A percentile compares a stretch with the other conserved stretches of the same genome.
phyloP scores from a whole-genome alignment of 495 filamentous ascomycete genomes.

The Parmelia sp. region DNA sequence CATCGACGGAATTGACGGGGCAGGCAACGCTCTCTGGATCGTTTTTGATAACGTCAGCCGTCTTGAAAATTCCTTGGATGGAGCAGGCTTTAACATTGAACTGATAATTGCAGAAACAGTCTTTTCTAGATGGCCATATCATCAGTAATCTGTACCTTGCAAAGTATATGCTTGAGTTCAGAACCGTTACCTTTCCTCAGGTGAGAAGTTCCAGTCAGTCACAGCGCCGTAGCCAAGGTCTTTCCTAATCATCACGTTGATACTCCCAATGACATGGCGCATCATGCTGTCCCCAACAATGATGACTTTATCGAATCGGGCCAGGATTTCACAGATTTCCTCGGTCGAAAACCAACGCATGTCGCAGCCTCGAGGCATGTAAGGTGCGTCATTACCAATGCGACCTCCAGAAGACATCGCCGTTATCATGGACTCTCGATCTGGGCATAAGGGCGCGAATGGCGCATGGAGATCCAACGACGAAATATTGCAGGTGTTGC shows the following conservation, averaged over 20 bases:
- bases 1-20: slow-evolving; percentile 33
- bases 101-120: slow-evolving; percentile 49
- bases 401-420: slow-evolving; percentile 48
- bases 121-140: slow-evolving; percentile 27
- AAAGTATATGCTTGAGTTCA: not conserved
- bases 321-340: slow-evolving; percentile 44
- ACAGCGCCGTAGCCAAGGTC: slow-evolving; percentile 49
- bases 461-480: slow-evolving; percentile 45
- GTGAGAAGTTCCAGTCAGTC: slow-evolving; percentile 48
- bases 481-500: slow-evolving; percentile 41
- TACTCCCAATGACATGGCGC: slow-evolving; percentile 46
- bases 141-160: slow-evolving; percentile 4
- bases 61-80: slow-evolving; percentile 48
- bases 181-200: slow-evolving; percentile 39
- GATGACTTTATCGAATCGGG: slow-evolving; percentile 44
- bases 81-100: slow-evolving; percentile 50
- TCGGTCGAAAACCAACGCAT: slow-evolving; percentile 48
- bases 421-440: slow-evolving; percentile 38
- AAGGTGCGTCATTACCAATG: slow-evolving; percentile 44
- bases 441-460: slow-evolving; percentile 38
- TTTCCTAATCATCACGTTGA: slow-evolving; percentile 46
- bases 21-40: slow-evolving; percentile 42
- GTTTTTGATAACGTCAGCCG: slow-evolving; percentile 42
- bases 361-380: slow-evolving; percentile 44
- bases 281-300: slow-evolving; percentile 50